Evolutionary conservation across 2,329 filamentous ascomycete species (phyloP).

Genomic region (Sporothrix euskadiensis): DNA sequence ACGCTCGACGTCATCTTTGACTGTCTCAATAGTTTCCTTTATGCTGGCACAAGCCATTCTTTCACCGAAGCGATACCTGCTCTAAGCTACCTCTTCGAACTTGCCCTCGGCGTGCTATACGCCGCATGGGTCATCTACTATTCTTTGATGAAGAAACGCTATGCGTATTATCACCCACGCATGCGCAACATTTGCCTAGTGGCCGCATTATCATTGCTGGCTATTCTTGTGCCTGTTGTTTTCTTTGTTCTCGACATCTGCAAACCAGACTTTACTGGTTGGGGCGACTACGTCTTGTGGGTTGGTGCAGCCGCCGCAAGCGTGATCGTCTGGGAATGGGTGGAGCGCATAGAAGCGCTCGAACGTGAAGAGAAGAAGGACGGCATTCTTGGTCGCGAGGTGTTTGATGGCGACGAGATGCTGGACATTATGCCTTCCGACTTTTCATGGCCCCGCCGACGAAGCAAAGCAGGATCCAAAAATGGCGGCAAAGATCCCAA

Average conservation of each 20-base stretch:
- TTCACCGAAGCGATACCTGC: slow-evolving; percentile 91
- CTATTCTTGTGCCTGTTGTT: slow-evolving; percentile 85
- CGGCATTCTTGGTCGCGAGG: slow-evolving; percentile 83
- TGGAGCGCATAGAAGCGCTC: slow-evolving; percentile 87
- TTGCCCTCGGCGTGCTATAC: slow-evolving; percentile 83
- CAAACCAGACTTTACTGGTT: slow-evolving; percentile 80
- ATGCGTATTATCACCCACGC: slow-evolving; percentile 84
- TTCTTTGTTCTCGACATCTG: slow-evolving; percentile 93
- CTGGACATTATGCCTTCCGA: slow-evolving; percentile 63
- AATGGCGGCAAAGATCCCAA: slow-evolving; percentile 39
- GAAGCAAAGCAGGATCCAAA: slow-evolving; percentile 39
- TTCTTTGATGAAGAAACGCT: slow-evolving; percentile 84
- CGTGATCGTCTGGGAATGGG: slow-evolving; percentile 98
- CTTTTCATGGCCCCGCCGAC: slow-evolving; percentile 48
- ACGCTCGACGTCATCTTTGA: slow-evolving; percentile 88
- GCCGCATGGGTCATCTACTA: slow-evolving; percentile 95
- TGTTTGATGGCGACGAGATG: slow-evolving; percentile 95
- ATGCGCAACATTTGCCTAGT: slow-evolving; percentile 89
- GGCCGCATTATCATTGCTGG: slow-evolving; percentile 72
- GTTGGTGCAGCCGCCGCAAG: slow-evolving; percentile 92
- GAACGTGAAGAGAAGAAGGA: slow-evolving; percentile 94
- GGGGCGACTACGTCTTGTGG: slow-evolving; percentile 95
- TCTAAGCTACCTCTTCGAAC: slow-evolving; percentile 84
- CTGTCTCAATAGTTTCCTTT: slow-evolving; percentile 81
- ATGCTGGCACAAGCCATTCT: slow-evolving; percentile 54